phyloP scores from a whole-genome alignment of 257 asterid genomes.

The Petrea volubilis region DNA sequence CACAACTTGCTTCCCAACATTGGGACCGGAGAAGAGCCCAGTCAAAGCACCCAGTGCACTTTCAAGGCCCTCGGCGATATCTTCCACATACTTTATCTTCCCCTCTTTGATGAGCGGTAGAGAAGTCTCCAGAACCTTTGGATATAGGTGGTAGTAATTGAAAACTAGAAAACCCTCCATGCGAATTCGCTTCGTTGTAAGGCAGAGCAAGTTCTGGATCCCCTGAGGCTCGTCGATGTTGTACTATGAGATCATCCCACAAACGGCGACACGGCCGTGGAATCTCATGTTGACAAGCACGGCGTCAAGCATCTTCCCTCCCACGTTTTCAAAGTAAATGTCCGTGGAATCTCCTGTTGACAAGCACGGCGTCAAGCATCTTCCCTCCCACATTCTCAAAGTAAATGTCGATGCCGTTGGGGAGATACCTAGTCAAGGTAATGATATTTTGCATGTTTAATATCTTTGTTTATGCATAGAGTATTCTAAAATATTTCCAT shows the following conservation, averaged over 20 bases:
- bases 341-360: neutral
- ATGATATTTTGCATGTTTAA: too few species aligned
- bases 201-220: neutral
- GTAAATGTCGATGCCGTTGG: conserved; percentile 13
- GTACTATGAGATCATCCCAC: neutral
- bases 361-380: neutral
- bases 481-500: too few species aligned
- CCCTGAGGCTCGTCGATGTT: neutral
- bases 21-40: conserved; percentile 23
- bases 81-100: conserved; percentile 4
- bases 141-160: conserved; percentile 19
- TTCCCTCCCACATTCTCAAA: conserved; percentile 9
- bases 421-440: conserved; percentile 35
- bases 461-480: too few species aligned
- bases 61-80: conserved; percentile 18
- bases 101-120: conserved; percentile 19
- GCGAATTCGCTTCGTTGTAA: neutral
- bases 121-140: neutral
- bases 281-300: conserved; percentile 4
- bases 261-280: neutral
- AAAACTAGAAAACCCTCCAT: neutral
- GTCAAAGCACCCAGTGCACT: conserved; percentile 7
- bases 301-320: neutral
- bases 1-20: conserved; percentile 26
- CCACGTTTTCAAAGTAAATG: conserved; percentile 4